These are phyloP conservation scores for Cetraspora pellucida DNA, from an alignment of 192 early-diverging fungal genomes.

Conservation along the genomic window DNA sequence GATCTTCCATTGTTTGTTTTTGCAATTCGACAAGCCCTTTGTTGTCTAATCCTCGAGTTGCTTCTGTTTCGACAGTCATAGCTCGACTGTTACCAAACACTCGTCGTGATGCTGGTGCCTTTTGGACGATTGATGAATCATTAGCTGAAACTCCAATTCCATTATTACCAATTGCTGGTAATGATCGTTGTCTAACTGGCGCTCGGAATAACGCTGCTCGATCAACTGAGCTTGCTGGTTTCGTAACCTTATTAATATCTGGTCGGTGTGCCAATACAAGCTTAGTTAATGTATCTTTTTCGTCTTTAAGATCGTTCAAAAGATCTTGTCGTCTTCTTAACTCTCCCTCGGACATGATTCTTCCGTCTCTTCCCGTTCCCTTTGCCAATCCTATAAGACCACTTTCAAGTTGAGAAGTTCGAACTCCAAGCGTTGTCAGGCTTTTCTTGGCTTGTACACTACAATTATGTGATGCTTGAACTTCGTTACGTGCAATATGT, in stretches of 20 bases:
- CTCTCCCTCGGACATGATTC: conserved; percentile 71
- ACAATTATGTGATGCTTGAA: conserved; percentile 76
- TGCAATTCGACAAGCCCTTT: conserved; percentile 77
- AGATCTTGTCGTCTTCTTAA: conserved; percentile 77
- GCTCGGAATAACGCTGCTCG: conserved; percentile 46
- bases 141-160: conserved; percentile 24
- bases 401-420: conserved; percentile 57
- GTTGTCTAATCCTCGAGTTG: conserved; percentile 78
- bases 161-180: no score
- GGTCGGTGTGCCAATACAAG: conserved; percentile 57
- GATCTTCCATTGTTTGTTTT: conserved; percentile 73
- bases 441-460: conserved; percentile 77
- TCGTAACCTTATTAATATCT: conserved; percentile 42
- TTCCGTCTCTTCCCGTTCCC: conserved; percentile 44
- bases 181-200: conserved; percentile 29
- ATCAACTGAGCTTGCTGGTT: conserved; percentile 49
- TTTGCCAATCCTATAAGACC: conserved; percentile 56
- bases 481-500: conserved; percentile 72
- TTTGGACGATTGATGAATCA: conserved; percentile 5
- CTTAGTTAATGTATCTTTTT: conserved; percentile 64
- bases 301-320: conserved; percentile 71
- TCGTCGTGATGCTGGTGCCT: conserved; percentile 43
- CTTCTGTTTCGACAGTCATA: conserved; percentile 72
- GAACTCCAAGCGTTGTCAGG: conserved; percentile 51
- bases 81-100: conserved; percentile 71